A percentile compares a stretch with the other conserved stretches of the same genome.
Evolutionary conservation across 805 yeast genomes (phyloP).

Genomic region (Ogataea siamensis): DNA sequence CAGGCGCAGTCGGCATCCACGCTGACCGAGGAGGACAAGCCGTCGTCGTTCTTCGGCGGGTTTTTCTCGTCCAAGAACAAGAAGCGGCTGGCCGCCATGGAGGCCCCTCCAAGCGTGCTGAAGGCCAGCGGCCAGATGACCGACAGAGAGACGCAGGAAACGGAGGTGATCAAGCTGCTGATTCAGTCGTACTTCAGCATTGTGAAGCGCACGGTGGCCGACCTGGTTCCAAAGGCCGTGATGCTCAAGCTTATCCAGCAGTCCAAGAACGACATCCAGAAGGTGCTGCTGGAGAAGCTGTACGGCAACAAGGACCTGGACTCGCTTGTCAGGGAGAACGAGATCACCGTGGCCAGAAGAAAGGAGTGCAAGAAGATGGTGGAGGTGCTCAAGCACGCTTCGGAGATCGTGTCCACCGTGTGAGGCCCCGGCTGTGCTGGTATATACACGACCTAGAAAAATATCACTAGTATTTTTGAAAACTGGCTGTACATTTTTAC

Average conservation of each 20-base stretch:
- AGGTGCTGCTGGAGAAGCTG: constrained; percentile 80
- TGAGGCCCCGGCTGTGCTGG: constrained; percentile 21
- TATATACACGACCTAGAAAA: constrained; percentile 1
- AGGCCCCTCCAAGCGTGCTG: constrained; percentile 93
- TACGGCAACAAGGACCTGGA: constrained; percentile 74
- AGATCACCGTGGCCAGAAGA: constrained; percentile 88
- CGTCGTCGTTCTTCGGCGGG: constrained; percentile 90
- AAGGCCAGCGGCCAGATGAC: constrained; percentile 91
- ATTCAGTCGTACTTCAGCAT: constrained; percentile 88
- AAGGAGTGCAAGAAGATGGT: constrained; percentile 95
- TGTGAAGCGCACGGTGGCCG: constrained; percentile 91
- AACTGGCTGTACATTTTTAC: background rate
- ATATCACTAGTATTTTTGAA: background rate
- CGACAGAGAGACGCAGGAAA: constrained; percentile 94
- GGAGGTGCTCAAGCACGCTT: constrained; percentile 83
- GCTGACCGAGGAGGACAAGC: constrained; percentile 42
- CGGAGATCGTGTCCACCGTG: constrained; percentile 81
- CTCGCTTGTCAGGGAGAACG: constrained; percentile 86
- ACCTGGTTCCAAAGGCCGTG: constrained; percentile 90
- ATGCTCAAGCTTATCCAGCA: constrained; percentile 86
- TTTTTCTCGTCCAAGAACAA: constrained; percentile 90
- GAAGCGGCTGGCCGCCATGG: constrained; percentile 92
- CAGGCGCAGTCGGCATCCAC: constrained; percentile 33
- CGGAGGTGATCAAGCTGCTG: constrained; percentile 92
- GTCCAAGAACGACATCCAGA: constrained; percentile 87